Percentiles rank a stretch among this genome's conserved stretches.
These are phyloP conservation scores for Mallotus japonicus DNA, from an alignment of 441 rosid genomes.

Conservation along the genomic window DNA sequence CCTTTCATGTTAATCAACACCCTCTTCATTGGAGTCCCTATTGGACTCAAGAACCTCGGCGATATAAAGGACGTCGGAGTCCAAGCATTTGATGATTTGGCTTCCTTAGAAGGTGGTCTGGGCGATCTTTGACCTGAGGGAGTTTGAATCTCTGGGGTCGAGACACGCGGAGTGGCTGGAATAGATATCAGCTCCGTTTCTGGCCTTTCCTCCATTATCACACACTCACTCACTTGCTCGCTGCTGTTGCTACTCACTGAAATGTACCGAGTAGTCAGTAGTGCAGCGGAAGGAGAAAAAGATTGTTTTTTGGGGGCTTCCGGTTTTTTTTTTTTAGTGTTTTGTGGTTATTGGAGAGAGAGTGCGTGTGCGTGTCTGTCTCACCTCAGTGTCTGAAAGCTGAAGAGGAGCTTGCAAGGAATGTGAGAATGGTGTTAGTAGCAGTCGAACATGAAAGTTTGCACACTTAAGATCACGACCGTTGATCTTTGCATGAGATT, in stretches of 20 bases:
- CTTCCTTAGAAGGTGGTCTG: constrained; percentile 55
- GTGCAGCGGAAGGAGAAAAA: constrained; percentile 15
- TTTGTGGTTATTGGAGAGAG: constrained; percentile 18
- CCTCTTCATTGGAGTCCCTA: constrained; percentile 96
- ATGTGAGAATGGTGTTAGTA: constrained; percentile 3
- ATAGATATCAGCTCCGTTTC: constrained; percentile 94
- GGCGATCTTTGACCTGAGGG: constrained; percentile 98
- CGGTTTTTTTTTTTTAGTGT: background rate
- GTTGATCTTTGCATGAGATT: constrained; percentile 25
- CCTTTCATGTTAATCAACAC: constrained; percentile 90
- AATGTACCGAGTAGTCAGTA: background rate
- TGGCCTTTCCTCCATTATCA: constrained; percentile 82
- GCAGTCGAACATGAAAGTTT: constrained; percentile 35
- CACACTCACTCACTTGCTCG: background rate
- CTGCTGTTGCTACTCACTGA: background rate
- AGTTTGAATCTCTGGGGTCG: constrained; percentile 91
- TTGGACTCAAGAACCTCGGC: constrained; percentile 88
- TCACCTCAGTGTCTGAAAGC: background rate
- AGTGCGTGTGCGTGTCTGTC: background rate
- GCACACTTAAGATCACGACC: constrained; percentile 34
- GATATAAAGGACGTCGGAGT: constrained; percentile 95
- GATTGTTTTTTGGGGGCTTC: background rate
- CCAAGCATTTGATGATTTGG: constrained; percentile 82
- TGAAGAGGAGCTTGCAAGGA: constrained; percentile 8
- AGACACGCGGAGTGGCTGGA: constrained; percentile 91